Evolutionary conservation across 768 basidiomycete species (phyloP).

Genomic region (Galerina sulciceps): DNA sequence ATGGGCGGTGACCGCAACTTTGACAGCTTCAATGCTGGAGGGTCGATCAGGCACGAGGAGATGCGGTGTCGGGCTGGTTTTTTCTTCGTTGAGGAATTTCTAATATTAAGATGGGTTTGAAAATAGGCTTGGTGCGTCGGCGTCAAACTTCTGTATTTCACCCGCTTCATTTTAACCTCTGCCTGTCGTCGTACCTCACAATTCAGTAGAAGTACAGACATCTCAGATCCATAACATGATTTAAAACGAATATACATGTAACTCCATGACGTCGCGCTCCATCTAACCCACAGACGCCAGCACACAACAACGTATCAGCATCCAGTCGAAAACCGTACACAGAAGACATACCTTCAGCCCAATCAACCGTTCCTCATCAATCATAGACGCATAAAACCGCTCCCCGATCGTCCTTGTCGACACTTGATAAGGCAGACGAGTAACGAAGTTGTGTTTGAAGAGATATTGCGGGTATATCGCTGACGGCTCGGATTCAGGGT

Average conservation of each 20-base stretch:
- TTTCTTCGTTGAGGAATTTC: no score
- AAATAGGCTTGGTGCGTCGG: no score
- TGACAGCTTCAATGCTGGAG: no score
- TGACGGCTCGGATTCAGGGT: background rate
- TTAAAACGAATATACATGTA: slow-evolving; percentile 4
- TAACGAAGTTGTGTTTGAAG: slow-evolving; percentile 7
- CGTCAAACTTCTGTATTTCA: no score
- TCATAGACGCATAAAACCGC: slow-evolving; percentile 17
- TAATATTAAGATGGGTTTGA: no score
- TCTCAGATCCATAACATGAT: background rate
- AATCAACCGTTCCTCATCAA: slow-evolving; percentile 19
- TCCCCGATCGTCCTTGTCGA: background rate
- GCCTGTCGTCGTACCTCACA: no score
- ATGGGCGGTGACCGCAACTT: no score
- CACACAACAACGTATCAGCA: no score
- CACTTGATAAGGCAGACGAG: slow-evolving; percentile 10
- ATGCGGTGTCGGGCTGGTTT: no score
- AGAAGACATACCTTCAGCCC: slow-evolving; percentile 13
- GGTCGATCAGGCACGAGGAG: no score
- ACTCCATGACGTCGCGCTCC: background rate
- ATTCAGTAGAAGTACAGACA: background rate
- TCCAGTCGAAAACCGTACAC: no score
- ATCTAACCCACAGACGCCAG: background rate
- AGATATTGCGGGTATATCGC: background rate
- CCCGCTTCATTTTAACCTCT: no score